A percentile compares a stretch with the other conserved stretches of the same genome.
Evolutionary conservation across 2,329 filamentous ascomycete genomes (phyloP).

Genomic region (Monosporascus ibericus): DNA sequence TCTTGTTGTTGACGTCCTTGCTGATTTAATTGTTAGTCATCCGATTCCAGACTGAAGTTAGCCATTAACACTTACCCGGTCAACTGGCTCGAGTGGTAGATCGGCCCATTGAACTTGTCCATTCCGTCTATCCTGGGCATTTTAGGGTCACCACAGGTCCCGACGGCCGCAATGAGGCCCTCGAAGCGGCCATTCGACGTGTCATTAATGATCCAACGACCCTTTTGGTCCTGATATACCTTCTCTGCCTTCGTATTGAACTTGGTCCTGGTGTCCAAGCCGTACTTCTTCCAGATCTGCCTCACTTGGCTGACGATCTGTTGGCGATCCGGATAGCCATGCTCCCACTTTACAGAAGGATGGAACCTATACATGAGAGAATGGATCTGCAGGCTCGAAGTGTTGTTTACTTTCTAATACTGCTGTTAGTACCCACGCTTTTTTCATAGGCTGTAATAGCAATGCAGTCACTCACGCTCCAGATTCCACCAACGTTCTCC

Average conservation of each 20-base stretch:
- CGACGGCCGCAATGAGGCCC: slow-evolving; percentile 70
- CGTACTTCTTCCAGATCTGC: slow-evolving; percentile 69
- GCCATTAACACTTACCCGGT: slow-evolving; percentile 42
- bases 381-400: slow-evolving; percentile 77
- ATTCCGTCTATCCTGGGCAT: slow-evolving; percentile 65
- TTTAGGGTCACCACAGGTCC: slow-evolving; percentile 74
- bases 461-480: slow-evolving; percentile 52
- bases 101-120: slow-evolving; percentile 63
- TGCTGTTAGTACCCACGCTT: not conserved
- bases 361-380: slow-evolving; percentile 86
- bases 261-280: slow-evolving; percentile 61
- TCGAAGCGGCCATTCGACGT: slow-evolving; percentile 66
- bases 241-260: slow-evolving; percentile 67
- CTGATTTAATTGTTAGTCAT: slow-evolving; percentile 28
- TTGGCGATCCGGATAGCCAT: slow-evolving; percentile 70
- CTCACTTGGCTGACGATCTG: slow-evolving; percentile 70
- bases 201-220: slow-evolving; percentile 74
- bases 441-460: not conserved
- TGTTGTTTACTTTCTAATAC: slow-evolving; percentile 67
- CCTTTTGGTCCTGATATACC: slow-evolving; percentile 61
- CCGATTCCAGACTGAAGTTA: not conserved
- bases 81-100: slow-evolving; percentile 70
- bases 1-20: slow-evolving; percentile 67
- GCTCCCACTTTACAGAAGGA: slow-evolving; percentile 67
- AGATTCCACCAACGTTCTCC: slow-evolving; percentile 69